These are phyloP conservation scores for Lasiodiplodia gonubiensis DNA, from an alignment of 2,329 filamentous ascomycete species.

Conservation along the genomic window DNA sequence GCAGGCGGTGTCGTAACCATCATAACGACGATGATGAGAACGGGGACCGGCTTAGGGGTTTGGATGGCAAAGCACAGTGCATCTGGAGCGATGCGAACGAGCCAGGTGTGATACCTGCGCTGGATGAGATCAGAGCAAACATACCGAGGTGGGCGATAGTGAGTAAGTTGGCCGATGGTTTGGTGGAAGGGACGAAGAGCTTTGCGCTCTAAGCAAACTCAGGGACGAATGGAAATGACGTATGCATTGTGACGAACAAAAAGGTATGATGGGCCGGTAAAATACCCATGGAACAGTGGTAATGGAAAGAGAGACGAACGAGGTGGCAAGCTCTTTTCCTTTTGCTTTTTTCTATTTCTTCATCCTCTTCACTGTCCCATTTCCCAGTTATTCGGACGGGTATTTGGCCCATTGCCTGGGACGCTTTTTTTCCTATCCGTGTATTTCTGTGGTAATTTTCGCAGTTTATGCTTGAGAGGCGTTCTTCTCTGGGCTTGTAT, in stretches of 20 bases:
- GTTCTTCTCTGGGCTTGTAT: not conserved
- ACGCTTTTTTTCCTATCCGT: not conserved
- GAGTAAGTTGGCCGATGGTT: conserved; percentile 75
- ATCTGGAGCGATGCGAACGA: conserved; percentile 87
- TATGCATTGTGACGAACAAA: conserved; percentile 5
- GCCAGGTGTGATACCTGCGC: conserved; percentile 74
- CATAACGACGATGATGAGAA: conserved; percentile 32
- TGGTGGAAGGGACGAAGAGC: conserved; percentile 79
- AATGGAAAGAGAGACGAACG: not conserved
- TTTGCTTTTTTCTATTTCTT: not conserved
- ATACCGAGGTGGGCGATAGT: conserved; percentile 80
- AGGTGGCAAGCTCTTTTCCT: not conserved
- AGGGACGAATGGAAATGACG: not conserved
- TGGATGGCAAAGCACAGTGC: conserved; percentile 70
- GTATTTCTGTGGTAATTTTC: not conserved
- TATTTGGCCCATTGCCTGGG: not conserved
- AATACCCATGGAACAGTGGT: not conserved
- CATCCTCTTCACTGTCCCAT: not conserved
- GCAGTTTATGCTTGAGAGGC: not conserved
- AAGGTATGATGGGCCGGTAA: not conserved
- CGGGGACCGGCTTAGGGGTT: conserved; percentile 29
- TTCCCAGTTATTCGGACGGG: not conserved
- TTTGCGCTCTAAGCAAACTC: conserved; percentile 61
- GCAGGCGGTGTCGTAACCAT: not conserved
- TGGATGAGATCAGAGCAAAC: conserved; percentile 79